These are phyloP conservation scores for Russula vinacea DNA, from an alignment of 768 basidiomycete species.

Conservation along the genomic window DNA sequence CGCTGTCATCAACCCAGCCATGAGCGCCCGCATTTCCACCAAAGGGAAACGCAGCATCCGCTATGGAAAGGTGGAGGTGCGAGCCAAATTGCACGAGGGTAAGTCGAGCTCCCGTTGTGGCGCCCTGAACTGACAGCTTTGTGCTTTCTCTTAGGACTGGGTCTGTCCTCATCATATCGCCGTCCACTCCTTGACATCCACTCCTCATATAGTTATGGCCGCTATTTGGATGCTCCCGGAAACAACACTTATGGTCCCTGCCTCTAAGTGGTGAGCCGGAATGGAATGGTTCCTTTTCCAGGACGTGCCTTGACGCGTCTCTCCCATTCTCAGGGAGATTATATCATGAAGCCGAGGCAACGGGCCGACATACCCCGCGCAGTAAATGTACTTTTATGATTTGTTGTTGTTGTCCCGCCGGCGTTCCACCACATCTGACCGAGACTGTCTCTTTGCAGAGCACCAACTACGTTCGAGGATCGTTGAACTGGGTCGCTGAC, in stretches of 20 bases:
- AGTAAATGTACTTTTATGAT: conserved; percentile 30
- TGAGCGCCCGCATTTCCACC: conserved; percentile 78
- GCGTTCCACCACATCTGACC: conserved; percentile 29
- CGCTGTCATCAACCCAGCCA: conserved; percentile 76
- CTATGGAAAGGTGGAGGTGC: conserved; percentile 82
- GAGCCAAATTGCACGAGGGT: conserved; percentile 76
- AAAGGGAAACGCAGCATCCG: conserved; percentile 65
- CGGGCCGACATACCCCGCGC: conserved; percentile 50
- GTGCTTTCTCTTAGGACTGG: conserved; percentile 19
- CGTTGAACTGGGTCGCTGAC: conserved; percentile 51
- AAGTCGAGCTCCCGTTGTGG: conserved; percentile 33
- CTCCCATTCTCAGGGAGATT: conserved; percentile 55
- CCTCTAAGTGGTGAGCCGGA: conserved; percentile 52
- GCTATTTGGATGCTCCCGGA: conserved; percentile 80
- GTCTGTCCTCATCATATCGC: conserved; percentile 15
- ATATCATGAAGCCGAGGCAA: conserved; percentile 59
- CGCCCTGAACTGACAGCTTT: conserved; percentile 12
- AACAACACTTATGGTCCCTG: conserved; percentile 63
- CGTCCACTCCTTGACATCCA: background rate
- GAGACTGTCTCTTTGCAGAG: conserved; percentile 31
- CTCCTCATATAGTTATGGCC: conserved; percentile 55
- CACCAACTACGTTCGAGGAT: conserved; percentile 43
- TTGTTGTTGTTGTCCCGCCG: background rate
- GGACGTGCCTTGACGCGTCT: conserved; percentile 31
- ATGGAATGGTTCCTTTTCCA: too few relatives aligned